Conservation (phyloP, 805 yeast species). For the Isabelozyma rhagii region DNA sequence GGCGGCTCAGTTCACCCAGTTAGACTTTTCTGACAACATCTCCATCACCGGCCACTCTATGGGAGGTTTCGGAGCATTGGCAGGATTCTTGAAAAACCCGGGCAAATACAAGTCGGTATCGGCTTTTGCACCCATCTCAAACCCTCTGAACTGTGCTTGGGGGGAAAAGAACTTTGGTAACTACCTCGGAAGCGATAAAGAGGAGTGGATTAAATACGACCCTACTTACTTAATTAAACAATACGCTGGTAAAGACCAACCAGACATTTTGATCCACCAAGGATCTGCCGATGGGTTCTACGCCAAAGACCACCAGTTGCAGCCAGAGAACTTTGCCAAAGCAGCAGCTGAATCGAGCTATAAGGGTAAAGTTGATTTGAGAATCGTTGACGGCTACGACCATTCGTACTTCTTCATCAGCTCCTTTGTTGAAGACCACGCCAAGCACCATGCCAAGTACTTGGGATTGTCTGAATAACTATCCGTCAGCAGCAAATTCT, state of each 20-base stretch:
- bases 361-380: conserved; percentile 56
- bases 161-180: conserved; percentile 80
- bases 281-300: conserved; percentile 81
- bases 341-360: conserved; percentile 58
- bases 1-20: conserved; percentile 34
- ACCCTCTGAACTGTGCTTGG: conserved; percentile 81
- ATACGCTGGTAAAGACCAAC: conserved; percentile 51
- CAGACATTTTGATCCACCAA: conserved; percentile 72
- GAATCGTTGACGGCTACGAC: conserved; percentile 78
- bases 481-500: conserved; percentile 16
- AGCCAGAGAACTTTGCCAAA: conserved; percentile 67
- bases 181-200: conserved; percentile 64
- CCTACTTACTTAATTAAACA: conserved; percentile 71
- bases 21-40: conserved; percentile 59
- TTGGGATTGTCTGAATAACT: conserved; percentile 28
- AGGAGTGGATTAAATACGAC: conserved; percentile 73
- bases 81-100: conserved; percentile 63
- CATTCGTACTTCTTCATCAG: conserved; percentile 88
- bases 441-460: conserved; percentile 79
- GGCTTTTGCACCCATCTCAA: conserved; percentile 88
- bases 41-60: conserved; percentile 95
- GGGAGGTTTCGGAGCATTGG: conserved; percentile 96
- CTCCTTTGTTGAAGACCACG: conserved; percentile 76
- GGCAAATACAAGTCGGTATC: conserved; percentile 73
- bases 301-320: conserved; percentile 55